These are phyloP conservation scores for Coemansia erecta DNA, from an alignment of 192 early-diverging fungal species.

Conservation along the genomic window DNA sequence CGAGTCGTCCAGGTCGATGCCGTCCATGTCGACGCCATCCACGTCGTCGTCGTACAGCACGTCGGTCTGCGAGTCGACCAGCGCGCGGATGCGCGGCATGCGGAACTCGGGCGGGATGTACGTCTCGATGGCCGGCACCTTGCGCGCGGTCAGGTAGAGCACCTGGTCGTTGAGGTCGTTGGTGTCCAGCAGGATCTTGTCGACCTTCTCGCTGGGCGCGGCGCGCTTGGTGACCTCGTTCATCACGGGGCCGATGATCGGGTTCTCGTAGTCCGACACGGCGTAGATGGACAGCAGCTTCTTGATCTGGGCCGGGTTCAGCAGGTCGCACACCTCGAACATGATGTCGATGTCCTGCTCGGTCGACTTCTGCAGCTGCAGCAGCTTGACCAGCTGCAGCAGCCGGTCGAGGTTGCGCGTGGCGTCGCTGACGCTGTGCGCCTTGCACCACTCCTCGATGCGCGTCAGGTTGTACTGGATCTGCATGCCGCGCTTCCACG, in stretches of 20 bases:
- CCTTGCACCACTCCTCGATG: conserved; percentile 99
- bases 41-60: conserved; percentile 44
- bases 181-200: conserved; percentile 85
- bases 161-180: conserved; percentile 59
- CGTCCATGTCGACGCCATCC: conserved; percentile 13
- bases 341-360: conserved; percentile 94
- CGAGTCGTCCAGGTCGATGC: background rate
- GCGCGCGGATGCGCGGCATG: conserved; percentile 43
- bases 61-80: conserved; percentile 51
- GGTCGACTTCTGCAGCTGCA: conserved; percentile 74
- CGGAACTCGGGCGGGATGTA: conserved; percentile 70
- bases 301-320: conserved; percentile 96
- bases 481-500: conserved; percentile 99
- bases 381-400: conserved; percentile 93
- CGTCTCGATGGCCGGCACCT: conserved; percentile 67
- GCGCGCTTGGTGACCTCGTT: conserved; percentile 86
- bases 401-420: conserved; percentile 89
- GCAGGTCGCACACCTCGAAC: conserved; percentile 96
- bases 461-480: conserved; percentile 98
- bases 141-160: conserved; percentile 60
- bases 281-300: conserved; percentile 95
- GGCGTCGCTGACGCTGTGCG: conserved; percentile 87
- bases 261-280: conserved; percentile 92
- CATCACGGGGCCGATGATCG: conserved; percentile 84
- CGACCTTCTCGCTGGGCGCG: conserved; percentile 82